Percentiles rank a stretch among this genome's conserved stretches.
Evolutionary conservation across 2,329 filamentous ascomycete genomes (phyloP).

Genomic region (Epichloe brachyelytri): DNA sequence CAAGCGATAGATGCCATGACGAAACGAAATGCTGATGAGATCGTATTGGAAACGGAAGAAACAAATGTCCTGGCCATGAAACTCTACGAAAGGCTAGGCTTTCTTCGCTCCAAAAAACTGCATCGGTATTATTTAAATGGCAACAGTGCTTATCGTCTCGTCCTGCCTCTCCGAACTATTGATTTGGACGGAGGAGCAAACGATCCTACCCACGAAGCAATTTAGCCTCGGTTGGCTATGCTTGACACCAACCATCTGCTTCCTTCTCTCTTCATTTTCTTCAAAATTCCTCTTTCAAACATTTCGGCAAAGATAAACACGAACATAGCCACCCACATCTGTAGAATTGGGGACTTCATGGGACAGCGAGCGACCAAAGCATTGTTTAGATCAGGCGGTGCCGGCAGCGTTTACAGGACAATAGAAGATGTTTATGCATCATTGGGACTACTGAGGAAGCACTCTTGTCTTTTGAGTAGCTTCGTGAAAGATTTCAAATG

Average conservation of each 20-base stretch:
- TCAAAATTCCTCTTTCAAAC: not conserved
- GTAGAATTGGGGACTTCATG: not conserved
- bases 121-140: slow-evolving; percentile 96
- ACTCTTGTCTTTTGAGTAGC: not conserved
- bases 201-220: slow-evolving; percentile 20
- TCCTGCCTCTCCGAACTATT: slow-evolving; percentile 58
- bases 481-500: not conserved
- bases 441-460: not conserved
- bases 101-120: slow-evolving; percentile 80
- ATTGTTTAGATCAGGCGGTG: not conserved
- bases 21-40: slow-evolving; percentile 72
- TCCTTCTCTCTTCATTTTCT: not conserved
- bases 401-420: slow-evolving; percentile 5
- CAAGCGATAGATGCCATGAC: slow-evolving; percentile 88
- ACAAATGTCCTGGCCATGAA: slow-evolving; percentile 82
- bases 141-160: slow-evolving; percentile 81
- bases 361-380: not conserved
- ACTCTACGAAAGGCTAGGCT: slow-evolving; percentile 85
- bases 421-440: not conserved
- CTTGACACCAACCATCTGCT: not conserved
- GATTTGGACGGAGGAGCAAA: slow-evolving; percentile 27
- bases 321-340: not conserved
- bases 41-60: slow-evolving; percentile 92
- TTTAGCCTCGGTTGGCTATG: slow-evolving; percentile 1
- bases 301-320: not conserved